These are phyloP conservation scores for Thermothielavioides terrestris DNA, from an alignment of 495 filamentous ascomycete genomes.

Conservation along the genomic window DNA sequence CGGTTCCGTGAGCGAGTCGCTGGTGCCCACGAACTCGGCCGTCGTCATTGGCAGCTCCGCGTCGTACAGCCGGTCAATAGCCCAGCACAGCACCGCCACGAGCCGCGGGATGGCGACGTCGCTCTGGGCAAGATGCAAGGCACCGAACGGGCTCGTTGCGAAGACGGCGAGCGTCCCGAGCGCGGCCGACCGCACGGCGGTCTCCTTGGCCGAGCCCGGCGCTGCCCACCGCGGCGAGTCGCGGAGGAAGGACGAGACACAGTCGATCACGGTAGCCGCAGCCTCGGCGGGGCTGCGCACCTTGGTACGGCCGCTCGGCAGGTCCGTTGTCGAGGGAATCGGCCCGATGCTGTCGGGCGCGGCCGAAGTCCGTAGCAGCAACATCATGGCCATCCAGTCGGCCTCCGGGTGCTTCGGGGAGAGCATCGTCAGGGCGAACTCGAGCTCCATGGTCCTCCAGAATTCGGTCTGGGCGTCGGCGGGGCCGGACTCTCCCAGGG, in stretches of 20 bases:
- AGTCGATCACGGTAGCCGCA: constrained; percentile 31
- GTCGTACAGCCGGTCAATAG: constrained; percentile 39
- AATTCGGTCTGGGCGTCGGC: constrained; percentile 23
- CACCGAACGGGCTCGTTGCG: constrained; percentile 31
- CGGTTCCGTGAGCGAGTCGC: background rate
- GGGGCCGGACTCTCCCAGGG: constrained; percentile 1
- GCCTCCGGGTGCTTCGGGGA: constrained; percentile 37
- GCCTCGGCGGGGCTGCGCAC: constrained; percentile 21
- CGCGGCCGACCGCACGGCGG: constrained; percentile 22
- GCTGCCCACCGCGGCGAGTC: constrained; percentile 33
- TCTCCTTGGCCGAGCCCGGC: constrained; percentile 21
- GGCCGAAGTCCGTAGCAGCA: constrained; percentile 34
- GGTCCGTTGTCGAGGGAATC: constrained; percentile 21
- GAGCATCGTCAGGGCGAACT: constrained; percentile 39
- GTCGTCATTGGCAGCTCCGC: constrained; percentile 21
- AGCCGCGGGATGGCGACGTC: constrained; percentile 34
- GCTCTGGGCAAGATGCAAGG: constrained; percentile 29
- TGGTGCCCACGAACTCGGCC: background rate
- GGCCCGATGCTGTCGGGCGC: constrained; percentile 38
- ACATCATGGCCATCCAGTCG: constrained; percentile 34
- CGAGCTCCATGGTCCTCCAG: constrained; percentile 38
- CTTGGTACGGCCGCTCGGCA: constrained; percentile 2
- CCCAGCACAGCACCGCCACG: constrained; percentile 30
- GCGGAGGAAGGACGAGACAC: constrained; percentile 31
- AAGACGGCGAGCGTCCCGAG: constrained; percentile 33